Base-by-base conservation (phyloP, 2,329 filamentous ascomycete genomes). In the Magnaporthiopsis rhizophila region DNA sequence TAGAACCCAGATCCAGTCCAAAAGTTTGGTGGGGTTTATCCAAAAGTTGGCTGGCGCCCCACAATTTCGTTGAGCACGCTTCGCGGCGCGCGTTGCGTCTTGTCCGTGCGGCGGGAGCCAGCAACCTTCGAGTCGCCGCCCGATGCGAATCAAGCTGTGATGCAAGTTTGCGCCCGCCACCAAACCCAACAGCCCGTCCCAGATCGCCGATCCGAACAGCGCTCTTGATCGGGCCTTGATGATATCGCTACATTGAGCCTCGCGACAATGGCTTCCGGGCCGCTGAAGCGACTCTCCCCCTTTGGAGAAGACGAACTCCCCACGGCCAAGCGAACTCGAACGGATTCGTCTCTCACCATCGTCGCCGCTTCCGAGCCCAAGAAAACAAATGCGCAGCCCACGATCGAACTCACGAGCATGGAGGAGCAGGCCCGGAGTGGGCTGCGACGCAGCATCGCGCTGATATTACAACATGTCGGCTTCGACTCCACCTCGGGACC, bases 381-480 rank as follows among this genome's bases (percentile, higher is more conserved):
- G 34, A 26, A 28, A 8, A 62, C 36, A 21, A 30, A 30, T 26
- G 28, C 60, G 26, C 18, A 38, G 26, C 11, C 60, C 26, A 7
- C 53, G 18, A 3, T 26, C 15, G 60, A 62, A 9, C 62, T 59
- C 18, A n/a, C 62, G 28, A 63, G 30, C 30, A 59, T 71, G 9
- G 73, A 75, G 26, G 73, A 73, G 58, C 68, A 75, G 66, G 73
- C 75, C n/a, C 74, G 77, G 62, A 70, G 72, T 57, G 78, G 80
- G 1, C 74, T 89, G 32, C 79, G 80, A 59, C 81, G 85, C 62
- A 82, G 84, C 13, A 82, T 88, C 64, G 81, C 80, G 0, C 71
- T 87, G 64, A 80, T 80, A 3, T 72, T 88, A 34, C 74, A 82
- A 58, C 81, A 86, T 66, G 81, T 87, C 53, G 86, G 86, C 34